Conservation (phyloP, 1,139 yeast species). For the Saccharomyces hybrid region DNA sequence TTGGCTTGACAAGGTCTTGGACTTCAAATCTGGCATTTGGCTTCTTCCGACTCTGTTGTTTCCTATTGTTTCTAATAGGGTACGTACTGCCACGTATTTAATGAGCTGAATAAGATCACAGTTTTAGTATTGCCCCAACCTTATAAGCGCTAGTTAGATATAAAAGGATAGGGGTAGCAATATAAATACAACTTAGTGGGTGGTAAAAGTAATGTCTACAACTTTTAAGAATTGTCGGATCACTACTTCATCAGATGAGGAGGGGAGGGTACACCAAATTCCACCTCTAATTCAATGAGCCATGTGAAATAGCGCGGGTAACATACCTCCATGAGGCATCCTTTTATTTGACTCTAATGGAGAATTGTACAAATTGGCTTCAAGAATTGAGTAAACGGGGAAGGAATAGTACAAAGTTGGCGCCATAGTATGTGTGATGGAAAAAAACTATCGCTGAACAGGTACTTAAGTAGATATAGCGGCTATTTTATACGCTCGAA, state of each 20-base stretch:
- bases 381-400: background rate
- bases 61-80: background rate
- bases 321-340: background rate
- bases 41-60: background rate
- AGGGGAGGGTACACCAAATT: background rate
- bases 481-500: background rate
- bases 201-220: background rate
- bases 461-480: background rate
- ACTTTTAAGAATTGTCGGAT: background rate
- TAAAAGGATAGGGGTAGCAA: background rate
- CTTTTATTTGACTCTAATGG: background rate
- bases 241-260: background rate
- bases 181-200: background rate
- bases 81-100: background rate
- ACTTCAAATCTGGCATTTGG: background rate
- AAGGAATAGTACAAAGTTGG: background rate
- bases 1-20: background rate
- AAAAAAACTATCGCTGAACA: background rate
- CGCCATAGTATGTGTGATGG: background rate
- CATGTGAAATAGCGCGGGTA: background rate
- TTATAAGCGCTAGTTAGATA: background rate
- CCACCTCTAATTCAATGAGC: background rate
- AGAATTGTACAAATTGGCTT: background rate
- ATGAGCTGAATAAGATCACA: background rate
- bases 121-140: background rate